Base-by-base conservation (phyloP, 2,329 filamentous ascomycete species). In the Aspergillus nomiae region DNA sequence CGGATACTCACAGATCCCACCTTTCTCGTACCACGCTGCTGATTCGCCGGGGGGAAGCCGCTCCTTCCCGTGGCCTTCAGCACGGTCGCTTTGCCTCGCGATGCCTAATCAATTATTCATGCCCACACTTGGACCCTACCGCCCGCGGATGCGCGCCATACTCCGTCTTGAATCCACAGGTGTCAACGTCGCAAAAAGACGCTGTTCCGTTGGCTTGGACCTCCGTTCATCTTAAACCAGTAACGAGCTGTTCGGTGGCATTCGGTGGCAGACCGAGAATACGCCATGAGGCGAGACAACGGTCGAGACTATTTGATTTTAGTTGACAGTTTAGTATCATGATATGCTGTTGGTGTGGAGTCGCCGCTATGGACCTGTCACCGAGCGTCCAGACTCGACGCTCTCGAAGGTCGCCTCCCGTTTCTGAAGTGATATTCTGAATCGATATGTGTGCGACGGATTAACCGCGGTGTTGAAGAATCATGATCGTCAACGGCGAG, bases 81-180 rank as follows among this genome's bases (percentile, higher is more conserved):
- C 62, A 64, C 59, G 62, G 62, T 58, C 56, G 58, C 41, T 45
- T 8, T 43, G 50, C 16, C 50, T 50, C 32, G 50, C 36, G 30
- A 36, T 53, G 50, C 50, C 50, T 53, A 34, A 53, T 53, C 50
- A 28, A 28, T 28, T 28, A 28, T 53, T 21, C 50, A 36, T 51
- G 48, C 26, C 28, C 48, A 24, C 48, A 51, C 28, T 57, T 21
- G 19, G 34, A 41, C 46, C 57, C 46, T 71, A 65, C 68, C 68
- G 68, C 69, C 71, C 68, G 63, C 67, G 69, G 68, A 65, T 66
- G 62, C 63, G 67, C 68, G 54, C 57, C 68, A 74, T 71, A 55
- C 63, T 67, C 67, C 67, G 65, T 63, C 46, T 12, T 24, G 50
- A 65, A 50, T 62, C 64, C 63, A 59, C 53, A 53, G 32, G 50